Conservation (phyloP, 2,329 filamentous ascomycete species). For the Ceratocystis ficicola region DNA sequence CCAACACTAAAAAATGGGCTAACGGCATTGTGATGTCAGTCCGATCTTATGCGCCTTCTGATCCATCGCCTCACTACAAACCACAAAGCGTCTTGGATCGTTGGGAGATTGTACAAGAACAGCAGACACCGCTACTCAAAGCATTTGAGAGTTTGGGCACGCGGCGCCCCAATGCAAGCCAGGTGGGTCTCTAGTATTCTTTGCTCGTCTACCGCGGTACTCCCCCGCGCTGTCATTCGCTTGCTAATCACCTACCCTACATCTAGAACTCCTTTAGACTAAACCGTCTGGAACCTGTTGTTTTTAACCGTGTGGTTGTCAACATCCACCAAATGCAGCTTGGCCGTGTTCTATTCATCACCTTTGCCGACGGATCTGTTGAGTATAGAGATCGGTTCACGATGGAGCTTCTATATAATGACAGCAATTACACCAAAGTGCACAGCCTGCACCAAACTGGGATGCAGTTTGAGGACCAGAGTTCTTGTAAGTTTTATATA, state of each 20-base stretch:
- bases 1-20: constrained; percentile 37
- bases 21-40: constrained; percentile 21
- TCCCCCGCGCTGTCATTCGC: constrained; percentile 22
- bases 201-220: neutral
- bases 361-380: constrained; percentile 67
- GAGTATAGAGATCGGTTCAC: constrained; percentile 67
- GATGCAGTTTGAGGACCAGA: constrained; percentile 55
- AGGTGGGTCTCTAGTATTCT: neutral
- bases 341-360: constrained; percentile 58
- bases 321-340: constrained; percentile 56
- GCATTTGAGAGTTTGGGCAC: constrained; percentile 64
- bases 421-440: constrained; percentile 52
- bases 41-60: constrained; percentile 21
- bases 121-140: constrained; percentile 54
- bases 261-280: constrained; percentile 34
- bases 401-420: constrained; percentile 55
- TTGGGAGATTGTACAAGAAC: constrained; percentile 65
- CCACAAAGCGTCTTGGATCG: constrained; percentile 64
- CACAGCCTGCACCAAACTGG: constrained; percentile 64
- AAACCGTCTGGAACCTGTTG: constrained; percentile 53
- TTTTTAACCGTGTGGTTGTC: constrained; percentile 55
- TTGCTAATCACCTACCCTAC: neutral
- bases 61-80: constrained; percentile 45
- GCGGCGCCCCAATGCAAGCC: constrained; percentile 39
- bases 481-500: constrained; percentile 41